These are phyloP conservation scores for Castanea mollissima DNA, from an alignment of 306 rosid species.

Conservation along the genomic window DNA sequence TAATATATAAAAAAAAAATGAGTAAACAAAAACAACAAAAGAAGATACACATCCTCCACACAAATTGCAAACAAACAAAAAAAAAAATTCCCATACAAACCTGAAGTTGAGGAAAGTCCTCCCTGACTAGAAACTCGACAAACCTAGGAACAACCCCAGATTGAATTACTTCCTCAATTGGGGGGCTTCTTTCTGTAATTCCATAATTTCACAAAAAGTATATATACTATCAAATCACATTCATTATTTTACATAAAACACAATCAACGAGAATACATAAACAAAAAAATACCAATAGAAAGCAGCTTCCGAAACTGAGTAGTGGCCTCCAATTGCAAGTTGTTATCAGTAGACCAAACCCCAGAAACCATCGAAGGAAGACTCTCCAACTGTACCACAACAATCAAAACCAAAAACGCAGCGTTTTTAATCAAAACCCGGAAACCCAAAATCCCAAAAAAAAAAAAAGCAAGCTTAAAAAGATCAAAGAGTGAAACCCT, in stretches of 20 bases:
- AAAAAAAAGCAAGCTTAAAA: background rate
- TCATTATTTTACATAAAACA: background rate
- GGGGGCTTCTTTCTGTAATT: constrained; percentile 75
- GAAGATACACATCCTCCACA: background rate
- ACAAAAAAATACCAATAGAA: constrained; percentile 59
- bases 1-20: background rate
- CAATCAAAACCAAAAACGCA: constrained; percentile 6
- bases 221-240: background rate
- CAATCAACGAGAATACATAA: background rate
- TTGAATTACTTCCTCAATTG: constrained; percentile 91
- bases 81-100: constrained; percentile 18
- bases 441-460: constrained; percentile 1
- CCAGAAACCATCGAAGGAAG: constrained; percentile 88
- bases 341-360: constrained; percentile 61
- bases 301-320: constrained; percentile 86
- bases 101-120: constrained; percentile 92
- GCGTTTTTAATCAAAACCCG: background rate
- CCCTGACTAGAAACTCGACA: constrained; percentile 79
- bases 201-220: background rate
- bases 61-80: background rate
- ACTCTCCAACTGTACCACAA: constrained; percentile 67
- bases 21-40: constrained; percentile 4
- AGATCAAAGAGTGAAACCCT: constrained; percentile 9
- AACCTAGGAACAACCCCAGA: constrained; percentile 90
- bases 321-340: constrained; percentile 76